These are phyloP conservation scores for Parastagonospora avenae DNA, from an alignment of 2,329 filamentous ascomycete species.

Conservation along the genomic window DNA sequence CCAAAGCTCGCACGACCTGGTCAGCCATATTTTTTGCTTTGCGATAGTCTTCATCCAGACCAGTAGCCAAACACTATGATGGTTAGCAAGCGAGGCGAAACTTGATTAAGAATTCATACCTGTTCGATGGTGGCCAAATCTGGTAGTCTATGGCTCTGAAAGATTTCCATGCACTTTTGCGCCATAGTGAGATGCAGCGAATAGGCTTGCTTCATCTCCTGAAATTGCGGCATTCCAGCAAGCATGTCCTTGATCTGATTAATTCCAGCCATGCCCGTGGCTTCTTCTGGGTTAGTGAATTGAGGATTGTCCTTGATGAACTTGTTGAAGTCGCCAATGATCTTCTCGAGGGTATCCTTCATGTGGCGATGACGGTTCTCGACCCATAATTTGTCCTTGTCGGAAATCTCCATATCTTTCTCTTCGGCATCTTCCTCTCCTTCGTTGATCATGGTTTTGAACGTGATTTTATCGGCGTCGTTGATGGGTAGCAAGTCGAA, in stretches of 20 bases:
- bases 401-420: constrained; percentile 89
- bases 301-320: constrained; percentile 92
- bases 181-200: constrained; percentile 96
- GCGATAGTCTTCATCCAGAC: constrained; percentile 87
- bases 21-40: constrained; percentile 90
- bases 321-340: constrained; percentile 89
- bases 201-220: constrained; percentile 94
- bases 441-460: constrained; percentile 78
- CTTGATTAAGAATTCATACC: constrained; percentile 40
- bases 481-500: constrained; percentile 89
- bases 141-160: constrained; percentile 80
- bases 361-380: constrained; percentile 94
- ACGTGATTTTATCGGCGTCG: constrained; percentile 87
- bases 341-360: constrained; percentile 94
- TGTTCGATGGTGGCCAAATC: constrained; percentile 91
- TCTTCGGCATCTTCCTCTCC: constrained; percentile 72
- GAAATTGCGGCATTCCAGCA: constrained; percentile 90
- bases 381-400: constrained; percentile 94
- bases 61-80: constrained; percentile 75
- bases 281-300: constrained; percentile 76
- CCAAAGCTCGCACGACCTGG: constrained; percentile 82
- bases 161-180: constrained; percentile 94
- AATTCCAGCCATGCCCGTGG: constrained; percentile 80
- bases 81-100: constrained; percentile 1
- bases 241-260: constrained; percentile 98